Evolutionary conservation across 179 eudicot species (phyloP).

Genomic region (Beta macrorhiza): DNA sequence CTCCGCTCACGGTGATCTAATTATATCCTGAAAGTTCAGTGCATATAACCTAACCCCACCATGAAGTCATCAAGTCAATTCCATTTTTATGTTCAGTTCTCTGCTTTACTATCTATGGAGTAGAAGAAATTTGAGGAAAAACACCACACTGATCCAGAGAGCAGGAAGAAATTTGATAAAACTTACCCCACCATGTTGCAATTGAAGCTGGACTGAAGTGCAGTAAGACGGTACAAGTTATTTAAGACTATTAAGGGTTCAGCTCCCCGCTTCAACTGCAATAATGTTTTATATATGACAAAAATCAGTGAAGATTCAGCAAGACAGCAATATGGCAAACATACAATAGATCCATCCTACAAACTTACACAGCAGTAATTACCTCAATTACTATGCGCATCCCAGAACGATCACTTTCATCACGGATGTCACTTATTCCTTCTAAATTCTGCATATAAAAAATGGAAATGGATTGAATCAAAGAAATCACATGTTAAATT

Average conservation of each 20-base stretch:
- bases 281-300: slow-evolving; percentile 9
- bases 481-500: background rate
- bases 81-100: background rate
- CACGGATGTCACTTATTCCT: slow-evolving; percentile 96
- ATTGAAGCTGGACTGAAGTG: slow-evolving; percentile 88
- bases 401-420: slow-evolving; percentile 98
- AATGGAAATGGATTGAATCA: background rate
- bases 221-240: slow-evolving; percentile 81
- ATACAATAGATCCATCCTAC: background rate
- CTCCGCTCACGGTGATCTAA: too few species aligned
- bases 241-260: slow-evolving; percentile 85
- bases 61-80: background rate
- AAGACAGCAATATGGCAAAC: background rate
- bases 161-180: background rate
- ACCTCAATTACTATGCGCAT: slow-evolving; percentile 99
- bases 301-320: background rate
- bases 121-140: background rate
- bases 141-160: background rate
- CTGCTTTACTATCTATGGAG: background rate
- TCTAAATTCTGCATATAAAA: slow-evolving; percentile 53
- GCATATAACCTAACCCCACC: background rate
- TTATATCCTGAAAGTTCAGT: background rate
- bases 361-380: background rate
- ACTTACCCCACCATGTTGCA: slow-evolving; percentile 99
- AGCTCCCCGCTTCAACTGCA: slow-evolving; percentile 89